Evolutionary conservation across 2,329 filamentous ascomycete species (phyloP).

Genomic region (Parascedosporium putredinis): DNA sequence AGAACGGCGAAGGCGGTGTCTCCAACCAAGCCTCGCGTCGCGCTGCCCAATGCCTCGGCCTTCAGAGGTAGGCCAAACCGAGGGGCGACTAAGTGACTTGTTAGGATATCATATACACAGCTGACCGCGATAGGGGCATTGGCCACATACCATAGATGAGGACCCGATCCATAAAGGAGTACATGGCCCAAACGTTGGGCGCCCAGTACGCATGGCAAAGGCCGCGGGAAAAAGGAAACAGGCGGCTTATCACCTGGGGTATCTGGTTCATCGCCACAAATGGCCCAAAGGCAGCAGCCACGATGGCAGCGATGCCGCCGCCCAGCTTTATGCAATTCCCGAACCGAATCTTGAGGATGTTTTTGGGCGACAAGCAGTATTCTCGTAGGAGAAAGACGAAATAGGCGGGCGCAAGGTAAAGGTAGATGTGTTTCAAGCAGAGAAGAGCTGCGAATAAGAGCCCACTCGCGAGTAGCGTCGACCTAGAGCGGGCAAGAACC

Average conservation of each 20-base stretch:
- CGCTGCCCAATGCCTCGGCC: slow-evolving; percentile 67
- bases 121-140: neutral
- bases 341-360: slow-evolving; percentile 65
- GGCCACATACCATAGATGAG: slow-evolving; percentile 66
- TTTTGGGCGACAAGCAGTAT: slow-evolving; percentile 75
- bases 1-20: slow-evolving; percentile 91
- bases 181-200: slow-evolving; percentile 92
- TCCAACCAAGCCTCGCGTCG: slow-evolving; percentile 85
- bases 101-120: slow-evolving; percentile 10
- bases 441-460: slow-evolving; percentile 74
- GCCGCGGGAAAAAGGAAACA: slow-evolving; percentile 91
- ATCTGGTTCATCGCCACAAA: slow-evolving; percentile 76
- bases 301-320: slow-evolving; percentile 57
- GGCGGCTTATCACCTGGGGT: slow-evolving; percentile 67
- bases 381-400: slow-evolving; percentile 84
- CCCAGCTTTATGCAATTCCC: slow-evolving; percentile 78
- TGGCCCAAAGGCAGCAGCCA: slow-evolving; percentile 77
- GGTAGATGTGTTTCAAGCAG: slow-evolving; percentile 96
- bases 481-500: slow-evolving; percentile 65
- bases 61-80: slow-evolving; percentile 66
- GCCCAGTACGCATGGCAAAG: slow-evolving; percentile 98
- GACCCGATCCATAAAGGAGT: slow-evolving; percentile 79
- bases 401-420: slow-evolving; percentile 91
- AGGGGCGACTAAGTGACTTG: slow-evolving; percentile 57
- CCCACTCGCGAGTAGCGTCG: slow-evolving; percentile 67